Evolutionary conservation across 108 stramenopile species (phyloP).

Genomic region (Cyclotella choctawhatcheeana): DNA sequence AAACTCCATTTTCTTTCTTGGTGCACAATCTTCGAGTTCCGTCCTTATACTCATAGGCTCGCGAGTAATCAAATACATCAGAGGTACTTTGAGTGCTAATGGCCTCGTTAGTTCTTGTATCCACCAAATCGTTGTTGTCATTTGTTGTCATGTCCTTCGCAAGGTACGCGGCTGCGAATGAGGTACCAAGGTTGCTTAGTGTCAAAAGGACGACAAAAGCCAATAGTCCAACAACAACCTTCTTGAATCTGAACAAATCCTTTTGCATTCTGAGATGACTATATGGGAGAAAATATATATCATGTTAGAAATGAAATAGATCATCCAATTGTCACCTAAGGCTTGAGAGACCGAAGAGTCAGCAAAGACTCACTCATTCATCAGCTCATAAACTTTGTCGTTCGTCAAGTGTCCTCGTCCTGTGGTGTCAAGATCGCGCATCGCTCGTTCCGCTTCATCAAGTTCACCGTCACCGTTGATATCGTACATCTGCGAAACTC

Average conservation of each 20-base stretch:
- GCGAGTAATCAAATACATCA: conserved; percentile 12
- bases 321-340: no score
- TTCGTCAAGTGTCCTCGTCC: conserved; percentile 48
- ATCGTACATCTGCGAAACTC: conserved; percentile 55
- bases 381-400: conserved; percentile 52
- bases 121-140: conserved; percentile 15
- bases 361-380: conserved; percentile 26
- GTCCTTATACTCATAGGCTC: neutral
- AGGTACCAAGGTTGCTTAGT: conserved; percentile 56
- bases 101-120: conserved; percentile 12
- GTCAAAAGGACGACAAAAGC: conserved; percentile 50
- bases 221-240: conserved; percentile 33
- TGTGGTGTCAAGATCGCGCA: conserved; percentile 54
- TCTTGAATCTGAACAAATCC: conserved; percentile 40
- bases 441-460: conserved; percentile 45
- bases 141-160: conserved; percentile 55
- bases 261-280: conserved; percentile 35
- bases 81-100: conserved; percentile 28
- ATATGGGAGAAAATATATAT: neutral
- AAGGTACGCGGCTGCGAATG: conserved; percentile 58
- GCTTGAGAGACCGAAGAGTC: no score
- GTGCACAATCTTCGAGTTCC: conserved; percentile 9
- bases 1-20: conserved; percentile 8
- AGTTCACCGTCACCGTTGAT: conserved; percentile 54
- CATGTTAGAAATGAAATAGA: no score